Evolutionary conservation across 257 asterid species (phyloP).

Genomic region (Solanum dulcamara): DNA sequence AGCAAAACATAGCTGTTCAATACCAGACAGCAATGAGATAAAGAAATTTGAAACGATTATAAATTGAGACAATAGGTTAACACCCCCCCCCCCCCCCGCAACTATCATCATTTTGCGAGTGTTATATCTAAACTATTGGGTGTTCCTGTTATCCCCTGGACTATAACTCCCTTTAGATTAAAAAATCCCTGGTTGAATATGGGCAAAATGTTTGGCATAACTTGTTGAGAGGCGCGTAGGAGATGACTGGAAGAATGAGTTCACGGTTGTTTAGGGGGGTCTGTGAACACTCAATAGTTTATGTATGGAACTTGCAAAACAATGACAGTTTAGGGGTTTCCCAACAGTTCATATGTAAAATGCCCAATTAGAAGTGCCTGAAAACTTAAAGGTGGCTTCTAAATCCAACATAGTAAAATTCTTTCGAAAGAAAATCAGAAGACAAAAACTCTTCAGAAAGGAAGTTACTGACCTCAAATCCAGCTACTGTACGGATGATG

Average conservation of each 20-base stretch:
- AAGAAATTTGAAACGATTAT: not conserved
- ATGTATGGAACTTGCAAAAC: not conserved
- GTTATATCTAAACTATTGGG: not conserved
- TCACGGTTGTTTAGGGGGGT: not conserved
- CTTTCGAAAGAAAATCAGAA: not conserved
- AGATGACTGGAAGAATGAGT: not conserved
- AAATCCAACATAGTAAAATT: not conserved
- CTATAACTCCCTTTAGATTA: not conserved
- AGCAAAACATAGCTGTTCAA: conserved; percentile 70
- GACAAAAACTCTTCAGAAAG: not conserved
- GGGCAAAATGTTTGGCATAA: not conserved
- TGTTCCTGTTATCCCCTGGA: not conserved
- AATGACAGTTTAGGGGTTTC: not conserved
- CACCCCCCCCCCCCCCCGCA: not conserved
- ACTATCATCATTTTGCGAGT: not conserved
- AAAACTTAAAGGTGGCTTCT: not conserved
- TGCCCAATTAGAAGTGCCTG: not conserved
- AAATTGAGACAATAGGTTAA: not conserved
- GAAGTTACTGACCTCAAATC: conserved; percentile 57
- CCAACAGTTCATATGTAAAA: not conserved
- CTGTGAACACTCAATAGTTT: not conserved
- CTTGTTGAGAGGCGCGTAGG: not conserved
- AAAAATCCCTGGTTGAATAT: not conserved
- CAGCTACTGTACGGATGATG: conserved; percentile 82
- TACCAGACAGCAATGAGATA: not conserved